Base-by-base conservation (phyloP, 2,329 filamentous ascomycete species). In the Cadophora sp. region DNA sequence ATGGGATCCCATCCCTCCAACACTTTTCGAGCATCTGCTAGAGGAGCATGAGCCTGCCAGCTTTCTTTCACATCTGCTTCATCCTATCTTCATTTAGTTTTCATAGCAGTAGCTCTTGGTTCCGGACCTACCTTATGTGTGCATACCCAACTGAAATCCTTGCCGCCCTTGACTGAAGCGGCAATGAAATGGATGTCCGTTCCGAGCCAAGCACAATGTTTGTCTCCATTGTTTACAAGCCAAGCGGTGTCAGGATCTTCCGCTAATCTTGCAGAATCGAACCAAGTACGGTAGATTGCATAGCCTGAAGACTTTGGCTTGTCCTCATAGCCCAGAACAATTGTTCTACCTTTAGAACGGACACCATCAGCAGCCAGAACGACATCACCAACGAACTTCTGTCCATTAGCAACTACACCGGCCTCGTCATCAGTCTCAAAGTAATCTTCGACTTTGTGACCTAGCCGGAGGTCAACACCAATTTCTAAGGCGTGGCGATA, bases 111-210 rank as follows among this genome's bases (percentile, higher is more conserved):
- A 66, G 77, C 12, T n/a, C 14, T n/a, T 79, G 50, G 76, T 75
- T 66, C 27, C 69, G 62, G 12, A 72, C 74, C 66, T 68, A 82
- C 81, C 68, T 80, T 82, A 71, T 84, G 83, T 34, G 86, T 86
- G 63, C 84, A 83, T 6, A 86, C 85, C 85, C 85, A 87, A 64
- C 80, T 83, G 70, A 87, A 83, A 68, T 86, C 84, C 59, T 81
- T 80, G 9, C 84, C 84, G 43, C 80, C 79, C 74, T 87, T 86
- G 67, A 87, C 81, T 0, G 83, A 82, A 1, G 84, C 84, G 7
- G 82, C 83, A 43, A 67, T 59, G 27, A 62, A 62, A 56, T 67
- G 50, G 34, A 62, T 58, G 58, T 67, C 59, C 12, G 60, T 51
- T 40, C 59, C 50, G 29, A 37, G 31, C 64, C 64, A 53, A 53